These are phyloP conservation scores for Solanum sejunctum DNA, from an alignment of 257 asterid genomes.

Conservation along the genomic window DNA sequence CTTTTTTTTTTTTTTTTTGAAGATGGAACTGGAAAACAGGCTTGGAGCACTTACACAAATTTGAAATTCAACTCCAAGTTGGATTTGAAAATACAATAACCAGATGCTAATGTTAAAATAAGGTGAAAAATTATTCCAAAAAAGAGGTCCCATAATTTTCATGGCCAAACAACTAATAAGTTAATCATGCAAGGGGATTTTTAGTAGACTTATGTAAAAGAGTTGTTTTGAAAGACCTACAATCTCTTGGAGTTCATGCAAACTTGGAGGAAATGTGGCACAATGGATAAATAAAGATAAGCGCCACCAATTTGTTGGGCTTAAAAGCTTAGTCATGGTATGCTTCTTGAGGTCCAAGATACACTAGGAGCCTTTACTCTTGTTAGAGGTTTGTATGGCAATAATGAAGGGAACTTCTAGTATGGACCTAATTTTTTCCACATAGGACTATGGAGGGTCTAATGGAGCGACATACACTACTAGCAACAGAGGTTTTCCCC, in stretches of 20 bases:
- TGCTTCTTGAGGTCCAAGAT: neutral
- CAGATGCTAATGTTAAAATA: neutral
- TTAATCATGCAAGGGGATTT: neutral
- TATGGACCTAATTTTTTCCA: neutral
- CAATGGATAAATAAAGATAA: neutral
- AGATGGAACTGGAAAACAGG: neutral
- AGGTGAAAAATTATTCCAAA: neutral
- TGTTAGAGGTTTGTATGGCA: neutral
- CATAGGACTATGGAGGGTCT: neutral
- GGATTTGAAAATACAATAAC: neutral
- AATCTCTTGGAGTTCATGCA: neutral
- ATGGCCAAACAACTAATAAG: neutral
- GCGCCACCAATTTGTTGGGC: neutral
- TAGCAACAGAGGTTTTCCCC: neutral
- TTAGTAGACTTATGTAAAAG: neutral
- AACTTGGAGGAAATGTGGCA: neutral
- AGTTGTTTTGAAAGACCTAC: neutral
- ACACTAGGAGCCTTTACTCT: neutral
- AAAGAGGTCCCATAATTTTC: neutral
- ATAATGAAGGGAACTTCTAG: neutral
- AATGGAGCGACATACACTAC: neutral
- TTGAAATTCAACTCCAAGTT: neutral
- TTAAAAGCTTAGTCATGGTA: neutral
- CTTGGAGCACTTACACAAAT: neutral
- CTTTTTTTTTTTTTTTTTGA: neutral